These are phyloP conservation scores for Psidium friedrichsthalianum DNA, from an alignment of 345 rosid genomes.

Conservation along the genomic window DNA sequence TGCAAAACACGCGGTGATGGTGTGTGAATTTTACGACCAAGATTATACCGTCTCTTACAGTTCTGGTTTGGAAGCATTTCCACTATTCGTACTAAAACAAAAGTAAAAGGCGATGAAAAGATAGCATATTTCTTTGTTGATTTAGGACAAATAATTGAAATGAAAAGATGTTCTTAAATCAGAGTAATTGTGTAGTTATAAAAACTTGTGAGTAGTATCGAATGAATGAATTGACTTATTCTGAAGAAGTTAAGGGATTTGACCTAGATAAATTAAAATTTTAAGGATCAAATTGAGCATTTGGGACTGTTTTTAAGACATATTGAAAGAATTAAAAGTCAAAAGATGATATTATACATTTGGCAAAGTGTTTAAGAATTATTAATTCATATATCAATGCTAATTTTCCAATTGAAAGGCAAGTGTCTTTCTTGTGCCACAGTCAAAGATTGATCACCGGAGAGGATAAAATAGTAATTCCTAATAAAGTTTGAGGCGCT, in stretches of 20 bases:
- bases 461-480: background rate
- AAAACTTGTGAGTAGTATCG: background rate
- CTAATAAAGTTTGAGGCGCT: background rate
- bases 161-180: background rate
- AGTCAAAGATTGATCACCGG: background rate
- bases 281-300: background rate
- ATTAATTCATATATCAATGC: background rate
- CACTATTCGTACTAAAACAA: background rate
- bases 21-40: too few relatives aligned
- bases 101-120: background rate
- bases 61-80: too few relatives aligned
- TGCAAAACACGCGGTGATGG: too few relatives aligned
- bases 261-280: background rate
- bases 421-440: conserved; percentile 3
- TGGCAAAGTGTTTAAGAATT: background rate
- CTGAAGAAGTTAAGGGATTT: background rate
- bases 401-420: conserved; percentile 56
- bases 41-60: too few relatives aligned
- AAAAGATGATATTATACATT: background rate
- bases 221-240: background rate
- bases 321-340: background rate
- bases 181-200: background rate
- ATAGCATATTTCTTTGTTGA: background rate
- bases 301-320: background rate
- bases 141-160: background rate